phyloP scores from a whole-genome alignment of 2,329 filamentous ascomycete species.

The Colletotrichum chlorophyti region DNA sequence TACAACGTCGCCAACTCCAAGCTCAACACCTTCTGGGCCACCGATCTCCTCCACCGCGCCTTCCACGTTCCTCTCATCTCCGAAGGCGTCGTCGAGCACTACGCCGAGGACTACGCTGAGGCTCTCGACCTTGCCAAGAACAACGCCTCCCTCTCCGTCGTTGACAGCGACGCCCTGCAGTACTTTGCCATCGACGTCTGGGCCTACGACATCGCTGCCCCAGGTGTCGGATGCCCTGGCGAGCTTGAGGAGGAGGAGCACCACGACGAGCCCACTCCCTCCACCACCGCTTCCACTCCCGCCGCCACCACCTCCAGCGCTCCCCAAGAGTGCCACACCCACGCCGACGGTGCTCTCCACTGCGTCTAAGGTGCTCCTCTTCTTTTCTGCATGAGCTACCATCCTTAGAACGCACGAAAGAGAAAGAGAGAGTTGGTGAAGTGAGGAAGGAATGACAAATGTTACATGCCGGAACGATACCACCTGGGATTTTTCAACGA shows the following conservation, averaged over 20 bases:
- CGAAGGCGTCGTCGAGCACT: slow-evolving; percentile 68
- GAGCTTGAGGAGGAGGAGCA: slow-evolving; percentile 32
- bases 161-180: slow-evolving; percentile 69
- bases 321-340: slow-evolving; percentile 57
- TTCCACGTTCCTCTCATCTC: slow-evolving; percentile 68
- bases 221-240: slow-evolving; percentile 67
- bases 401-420: not conserved
- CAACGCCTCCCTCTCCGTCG: slow-evolving; percentile 53
- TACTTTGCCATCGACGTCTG: slow-evolving; percentile 75
- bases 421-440: not conserved
- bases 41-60: slow-evolving; percentile 71
- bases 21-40: slow-evolving; percentile 69
- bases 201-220: slow-evolving; percentile 68
- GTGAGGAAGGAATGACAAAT: not conserved
- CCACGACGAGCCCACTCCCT: slow-evolving; percentile 2
- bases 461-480: slow-evolving; percentile 25
- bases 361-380: slow-evolving; percentile 17
- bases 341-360: slow-evolving; percentile 45
- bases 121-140: slow-evolving; percentile 58
- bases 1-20: slow-evolving; percentile 64
- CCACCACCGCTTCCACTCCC: slow-evolving; percentile 41
- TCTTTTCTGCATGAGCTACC: fast-evolving
- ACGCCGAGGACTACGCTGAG: slow-evolving; percentile 62
- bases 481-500: slow-evolving; percentile 7
- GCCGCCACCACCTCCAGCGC: slow-evolving; percentile 64